Percentiles rank a stretch among this genome's conserved stretches.
Evolutionary conservation across 805 yeast species (phyloP).

Genomic region (Wickerhamiella allomyrinae): DNA sequence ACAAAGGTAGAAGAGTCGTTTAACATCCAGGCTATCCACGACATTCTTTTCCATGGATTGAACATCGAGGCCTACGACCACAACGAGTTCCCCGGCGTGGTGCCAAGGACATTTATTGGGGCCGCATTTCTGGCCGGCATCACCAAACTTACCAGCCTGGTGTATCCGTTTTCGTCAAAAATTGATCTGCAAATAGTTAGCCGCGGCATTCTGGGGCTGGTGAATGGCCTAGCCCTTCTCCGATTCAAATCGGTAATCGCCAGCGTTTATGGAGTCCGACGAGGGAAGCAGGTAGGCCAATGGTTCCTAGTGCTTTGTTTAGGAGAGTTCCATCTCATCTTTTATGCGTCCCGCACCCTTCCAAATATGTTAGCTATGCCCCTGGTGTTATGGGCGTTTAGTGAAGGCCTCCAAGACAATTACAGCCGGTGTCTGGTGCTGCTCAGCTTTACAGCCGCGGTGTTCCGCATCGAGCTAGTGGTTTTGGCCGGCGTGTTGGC

Average conservation of each 20-base stretch:
- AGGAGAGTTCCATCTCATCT: constrained; percentile 67
- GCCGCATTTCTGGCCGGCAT: constrained; percentile 39
- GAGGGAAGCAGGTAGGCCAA: constrained; percentile 13
- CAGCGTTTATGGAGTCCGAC: constrained; percentile 15
- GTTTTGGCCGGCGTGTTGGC: constrained; percentile 35
- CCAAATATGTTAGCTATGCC: constrained; percentile 81
- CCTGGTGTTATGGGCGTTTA: constrained; percentile 41
- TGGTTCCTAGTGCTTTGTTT: constrained; percentile 49
- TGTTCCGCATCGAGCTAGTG: constrained; percentile 61
- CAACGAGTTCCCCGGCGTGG: constrained; percentile 67
- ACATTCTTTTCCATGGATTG: constrained; percentile 51
- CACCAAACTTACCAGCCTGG: constrained; percentile 27
- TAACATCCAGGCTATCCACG: constrained; percentile 79
- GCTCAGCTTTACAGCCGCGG: constrained; percentile 46
- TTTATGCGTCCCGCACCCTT: constrained; percentile 67
- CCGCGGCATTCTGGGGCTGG: constrained; percentile 47
- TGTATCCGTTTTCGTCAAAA: constrained; percentile 25
- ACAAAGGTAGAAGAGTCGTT: constrained; percentile 94
- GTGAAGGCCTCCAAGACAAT: constrained; percentile 37
- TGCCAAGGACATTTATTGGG: constrained; percentile 75
- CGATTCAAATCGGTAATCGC: constrained; percentile 33
- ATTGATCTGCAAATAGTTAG: constrained; percentile 38
- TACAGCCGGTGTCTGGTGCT: constrained; percentile 36
- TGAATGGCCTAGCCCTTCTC: constrained; percentile 42
- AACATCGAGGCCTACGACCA: constrained; percentile 50